A percentile compares a stretch with the other conserved stretches of the same genome.
Conservation (phyloP, 2,329 filamentous ascomycete genomes). For the Aspergillus fischeri region DNA sequence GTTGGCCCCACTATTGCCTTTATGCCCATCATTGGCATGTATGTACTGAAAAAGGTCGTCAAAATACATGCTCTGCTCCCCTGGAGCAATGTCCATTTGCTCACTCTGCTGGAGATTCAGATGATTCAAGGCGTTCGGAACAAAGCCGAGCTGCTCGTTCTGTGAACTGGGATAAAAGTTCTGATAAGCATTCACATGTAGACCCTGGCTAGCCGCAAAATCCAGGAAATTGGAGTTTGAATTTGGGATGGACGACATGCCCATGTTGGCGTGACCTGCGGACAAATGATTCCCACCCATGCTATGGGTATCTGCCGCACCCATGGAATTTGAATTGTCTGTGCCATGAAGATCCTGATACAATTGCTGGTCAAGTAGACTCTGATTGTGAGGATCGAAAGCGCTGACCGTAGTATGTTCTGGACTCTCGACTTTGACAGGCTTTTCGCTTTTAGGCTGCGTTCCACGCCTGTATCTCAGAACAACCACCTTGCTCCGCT, state of each 20-base stretch:
- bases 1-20: background rate
- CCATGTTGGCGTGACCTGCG: background rate
- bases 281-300: background rate
- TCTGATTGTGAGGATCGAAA: background rate
- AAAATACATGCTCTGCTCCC: background rate
- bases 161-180: background rate
- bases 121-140: background rate
- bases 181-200: background rate
- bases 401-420: background rate
- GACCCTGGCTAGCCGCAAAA: background rate
- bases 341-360: background rate
- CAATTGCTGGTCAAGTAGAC: background rate
- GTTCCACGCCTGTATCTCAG: constrained; percentile 7
- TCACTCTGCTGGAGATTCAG: background rate
- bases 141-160: background rate
- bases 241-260: background rate
- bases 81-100: background rate
- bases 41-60: background rate
- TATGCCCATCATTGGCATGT: background rate
- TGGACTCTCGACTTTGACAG: background rate
- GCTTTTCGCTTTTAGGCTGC: background rate
- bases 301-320: background rate
- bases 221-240: background rate
- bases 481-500: constrained; percentile 10
- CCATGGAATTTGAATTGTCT: background rate